These are phyloP conservation scores for Galeopsis tetrahit DNA, from an alignment of 257 asterid species.

Conservation along the genomic window DNA sequence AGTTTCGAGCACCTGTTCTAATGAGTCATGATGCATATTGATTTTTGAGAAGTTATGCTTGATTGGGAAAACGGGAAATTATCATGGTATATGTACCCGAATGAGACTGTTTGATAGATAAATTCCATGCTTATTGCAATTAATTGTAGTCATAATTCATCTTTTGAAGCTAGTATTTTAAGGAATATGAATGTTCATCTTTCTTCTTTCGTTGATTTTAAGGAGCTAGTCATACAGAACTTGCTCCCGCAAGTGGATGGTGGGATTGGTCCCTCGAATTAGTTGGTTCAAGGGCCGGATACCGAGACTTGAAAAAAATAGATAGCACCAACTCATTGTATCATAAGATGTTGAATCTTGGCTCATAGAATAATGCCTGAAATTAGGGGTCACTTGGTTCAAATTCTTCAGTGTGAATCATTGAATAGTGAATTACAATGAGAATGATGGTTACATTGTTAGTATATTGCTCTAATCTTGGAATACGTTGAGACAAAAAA, in stretches of 20 bases:
- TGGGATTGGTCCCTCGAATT: no score
- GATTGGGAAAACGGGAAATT: not conserved
- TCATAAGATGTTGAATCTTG: constrained; percentile 21
- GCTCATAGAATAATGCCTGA: constrained; percentile 7
- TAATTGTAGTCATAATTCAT: no score
- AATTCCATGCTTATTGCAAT: not conserved
- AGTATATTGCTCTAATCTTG: not conserved
- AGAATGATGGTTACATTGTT: not conserved
- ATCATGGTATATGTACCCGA: not conserved
- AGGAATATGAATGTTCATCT: not conserved
- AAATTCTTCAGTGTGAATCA: not conserved
- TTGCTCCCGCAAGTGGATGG: no score
- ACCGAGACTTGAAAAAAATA: no score
- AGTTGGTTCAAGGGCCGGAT: no score
- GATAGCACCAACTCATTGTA: not conserved
- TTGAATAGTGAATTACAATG: no score
- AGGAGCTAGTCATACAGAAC: no score
- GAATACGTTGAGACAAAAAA: not conserved
- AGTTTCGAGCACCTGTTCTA: not conserved
- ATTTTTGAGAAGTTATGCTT: constrained; percentile 7
- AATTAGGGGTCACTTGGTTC: not conserved
- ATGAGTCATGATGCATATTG: not conserved
- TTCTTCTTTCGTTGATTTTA: not conserved
- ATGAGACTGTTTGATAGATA: not conserved
- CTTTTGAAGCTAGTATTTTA: not conserved